Percentiles rank a stretch among this genome's conserved stretches.
Evolutionary conservation across 805 yeast species (phyloP).

Genomic region (Saccharomycopsis fodiens): DNA sequence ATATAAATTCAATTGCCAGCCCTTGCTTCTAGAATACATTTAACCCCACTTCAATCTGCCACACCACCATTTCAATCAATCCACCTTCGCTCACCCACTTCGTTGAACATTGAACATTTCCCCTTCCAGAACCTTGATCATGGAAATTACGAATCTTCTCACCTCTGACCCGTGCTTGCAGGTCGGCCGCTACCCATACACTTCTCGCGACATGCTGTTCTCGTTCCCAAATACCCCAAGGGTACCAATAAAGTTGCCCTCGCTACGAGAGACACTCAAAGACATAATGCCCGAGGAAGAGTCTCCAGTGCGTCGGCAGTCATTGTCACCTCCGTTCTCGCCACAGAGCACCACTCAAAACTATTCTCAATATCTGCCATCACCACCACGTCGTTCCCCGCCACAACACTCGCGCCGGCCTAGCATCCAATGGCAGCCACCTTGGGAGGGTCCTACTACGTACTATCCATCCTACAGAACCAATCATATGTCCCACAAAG

Average conservation of each 20-base stretch:
- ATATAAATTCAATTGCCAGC: no score
- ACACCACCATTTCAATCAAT: no score
- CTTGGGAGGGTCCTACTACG: background rate
- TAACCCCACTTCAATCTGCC: no score
- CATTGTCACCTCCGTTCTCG: background rate
- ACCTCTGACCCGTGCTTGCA: background rate
- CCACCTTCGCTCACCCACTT: no score
- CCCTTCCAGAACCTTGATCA: no score
- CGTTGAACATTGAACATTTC: no score
- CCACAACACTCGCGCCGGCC: background rate
- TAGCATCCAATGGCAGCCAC: no score
- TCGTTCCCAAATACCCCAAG: background rate
- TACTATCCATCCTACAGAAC: background rate
- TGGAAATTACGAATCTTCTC: slow-evolving; percentile 8
- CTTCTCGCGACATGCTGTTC: background rate
- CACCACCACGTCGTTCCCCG: background rate
- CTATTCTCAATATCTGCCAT: background rate
- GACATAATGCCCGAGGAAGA: background rate
- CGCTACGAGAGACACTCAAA: slow-evolving; percentile 1
- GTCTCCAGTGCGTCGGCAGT: background rate
- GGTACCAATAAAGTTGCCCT: slow-evolving; percentile 3
- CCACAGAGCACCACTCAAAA: background rate
- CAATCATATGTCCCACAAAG: background rate
- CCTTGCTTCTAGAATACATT: no score
- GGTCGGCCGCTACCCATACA: background rate